Percentiles rank a stretch among this genome's conserved stretches.
phyloP scores from a whole-genome alignment of 192 early-diverging fungal genomes.

The Podochytrium sp. region DNA sequence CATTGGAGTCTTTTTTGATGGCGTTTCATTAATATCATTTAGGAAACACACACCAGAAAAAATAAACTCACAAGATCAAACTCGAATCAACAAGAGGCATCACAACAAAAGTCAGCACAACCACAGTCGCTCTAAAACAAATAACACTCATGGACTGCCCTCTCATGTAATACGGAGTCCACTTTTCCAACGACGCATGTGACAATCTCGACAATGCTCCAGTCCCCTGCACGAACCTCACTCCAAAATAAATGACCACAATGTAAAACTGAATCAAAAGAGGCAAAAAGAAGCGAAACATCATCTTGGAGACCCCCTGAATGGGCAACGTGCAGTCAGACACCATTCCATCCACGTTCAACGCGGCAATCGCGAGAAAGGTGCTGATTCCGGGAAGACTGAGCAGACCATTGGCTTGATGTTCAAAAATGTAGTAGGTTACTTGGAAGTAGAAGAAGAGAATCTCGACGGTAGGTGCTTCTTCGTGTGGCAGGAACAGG shows the following conservation, averaged over 20 bases:
- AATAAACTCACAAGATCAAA: slow-evolving; percentile 7
- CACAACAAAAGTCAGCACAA: slow-evolving; percentile 23
- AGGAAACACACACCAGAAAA: background rate
- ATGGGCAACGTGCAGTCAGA: slow-evolving; percentile 24
- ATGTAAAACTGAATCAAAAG: slow-evolving; percentile 12
- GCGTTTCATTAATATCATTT: background rate
- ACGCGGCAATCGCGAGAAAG: slow-evolving; percentile 13
- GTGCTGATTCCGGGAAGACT: slow-evolving; percentile 4
- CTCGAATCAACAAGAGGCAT: slow-evolving; percentile 31
- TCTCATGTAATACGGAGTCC: slow-evolving; percentile 29
- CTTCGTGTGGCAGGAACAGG: slow-evolving; percentile 19
- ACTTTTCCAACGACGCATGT: background rate
- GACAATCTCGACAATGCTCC: background rate
- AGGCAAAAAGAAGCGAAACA: slow-evolving; percentile 31
- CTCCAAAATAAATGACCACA: slow-evolving; percentile 10
- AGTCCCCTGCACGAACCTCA: slow-evolving; percentile 4
- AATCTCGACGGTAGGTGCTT: slow-evolving; percentile 29
- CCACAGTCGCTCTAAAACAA: slow-evolving; percentile 14
- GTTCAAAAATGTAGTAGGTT: slow-evolving; percentile 21
- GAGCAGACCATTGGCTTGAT: background rate
- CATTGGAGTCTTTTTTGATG: slow-evolving; percentile 17
- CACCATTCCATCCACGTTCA: slow-evolving; percentile 35
- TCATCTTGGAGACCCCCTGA: slow-evolving; percentile 15
- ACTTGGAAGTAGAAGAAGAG: slow-evolving; percentile 38
- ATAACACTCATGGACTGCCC: slow-evolving; percentile 21